Base-by-base conservation (phyloP, 2,329 filamentous ascomycete species). In the Colletotrichum liaoningense region DNA sequence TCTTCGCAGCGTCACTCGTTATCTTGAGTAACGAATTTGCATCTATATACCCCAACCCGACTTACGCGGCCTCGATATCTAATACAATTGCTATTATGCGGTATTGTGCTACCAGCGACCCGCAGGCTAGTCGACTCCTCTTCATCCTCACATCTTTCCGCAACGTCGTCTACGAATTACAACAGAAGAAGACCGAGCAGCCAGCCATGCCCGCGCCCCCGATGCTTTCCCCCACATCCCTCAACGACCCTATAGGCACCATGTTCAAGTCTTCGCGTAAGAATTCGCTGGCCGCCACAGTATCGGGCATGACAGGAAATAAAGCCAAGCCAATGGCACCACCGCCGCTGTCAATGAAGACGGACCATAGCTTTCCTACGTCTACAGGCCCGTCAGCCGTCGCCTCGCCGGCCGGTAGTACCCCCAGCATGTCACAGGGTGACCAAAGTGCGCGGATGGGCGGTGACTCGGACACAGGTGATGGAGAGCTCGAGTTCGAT, bases 1-100 rank as follows among this genome's bases (percentile, higher is more conserved):
- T 91, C 52, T 91, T 90, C 73, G 83, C 88, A 5, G 87, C 89
- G 1, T 83, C 86, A 0, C 82, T 91, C 2, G 83, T 91, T 38
- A 82, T 90, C 4, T 79, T 90, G 57, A 88, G 88, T 75, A 91
- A 91, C 77, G 87, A 90, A 72, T 90, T 90, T 76, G 86, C 85
- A 4, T 82, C 80, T 1, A 79, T 91, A 22, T 88, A 87, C 76
- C 78, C 82, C 35, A 86, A 87, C 24, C 79, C 83, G 0, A 80
- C 80, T 7, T 87, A 86, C 38, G 79, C 77, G 1, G 77, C 76
- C n/a, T 83, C 82, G 1, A 84, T 88, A 55, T 74, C 76, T 0
- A 83, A 85, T 42, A 84, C 86, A 8, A 83, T 89, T n/a, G 76
- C 79, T 2, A 85, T 90, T 56, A 83, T 90, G 78, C 78, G 80